Percentiles rank a stretch among this genome's conserved stretches.
Conservation (phyloP, 2,329 filamentous ascomycete species). For the Ampelomyces quisqualis region DNA sequence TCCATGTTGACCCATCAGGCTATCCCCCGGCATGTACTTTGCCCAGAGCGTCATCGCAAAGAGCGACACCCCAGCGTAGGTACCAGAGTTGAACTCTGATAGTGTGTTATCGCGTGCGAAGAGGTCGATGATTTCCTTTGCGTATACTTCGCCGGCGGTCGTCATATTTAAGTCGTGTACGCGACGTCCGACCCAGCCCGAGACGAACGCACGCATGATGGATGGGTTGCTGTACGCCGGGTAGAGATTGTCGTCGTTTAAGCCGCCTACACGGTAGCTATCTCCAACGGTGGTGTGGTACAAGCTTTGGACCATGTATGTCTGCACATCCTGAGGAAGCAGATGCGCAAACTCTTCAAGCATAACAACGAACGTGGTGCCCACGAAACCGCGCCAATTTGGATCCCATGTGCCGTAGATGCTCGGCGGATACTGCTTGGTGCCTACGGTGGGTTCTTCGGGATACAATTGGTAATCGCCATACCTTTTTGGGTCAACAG, state of each 20-base stretch:
- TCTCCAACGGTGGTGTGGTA: constrained; percentile 60
- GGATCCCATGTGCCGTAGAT: constrained; percentile 63
- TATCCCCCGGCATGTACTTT: constrained; percentile 58
- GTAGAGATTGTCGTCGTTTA: constrained; percentile 63
- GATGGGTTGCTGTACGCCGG: constrained; percentile 62
- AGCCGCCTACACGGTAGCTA: constrained; percentile 60
- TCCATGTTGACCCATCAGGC: constrained; percentile 56
- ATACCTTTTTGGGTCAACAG: too few relatives aligned
- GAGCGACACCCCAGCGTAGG: constrained; percentile 63
- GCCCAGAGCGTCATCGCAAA: constrained; percentile 60
- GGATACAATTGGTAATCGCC: constrained; percentile 57
- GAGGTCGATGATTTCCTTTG: constrained; percentile 57
- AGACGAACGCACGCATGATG: constrained; percentile 64
- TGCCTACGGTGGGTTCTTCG: constrained; percentile 60
- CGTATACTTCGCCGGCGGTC: constrained; percentile 56
- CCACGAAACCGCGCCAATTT: constrained; percentile 65
- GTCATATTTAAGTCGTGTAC: constrained; percentile 62
- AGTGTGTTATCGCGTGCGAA: constrained; percentile 59
- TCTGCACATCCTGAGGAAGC: constrained; percentile 42
- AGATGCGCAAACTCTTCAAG: constrained; percentile 60
- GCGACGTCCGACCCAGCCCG: constrained; percentile 59
- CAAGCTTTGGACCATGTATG: constrained; percentile 56
- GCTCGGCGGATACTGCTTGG: constrained; percentile 49
- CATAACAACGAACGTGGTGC: constrained; percentile 59
- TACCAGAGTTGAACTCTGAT: constrained; percentile 64